A percentile compares a stretch with the other conserved stretches of the same genome.
Conservation (phyloP, 805 yeast species). For the Helenozyma baotianmanensis region DNA sequence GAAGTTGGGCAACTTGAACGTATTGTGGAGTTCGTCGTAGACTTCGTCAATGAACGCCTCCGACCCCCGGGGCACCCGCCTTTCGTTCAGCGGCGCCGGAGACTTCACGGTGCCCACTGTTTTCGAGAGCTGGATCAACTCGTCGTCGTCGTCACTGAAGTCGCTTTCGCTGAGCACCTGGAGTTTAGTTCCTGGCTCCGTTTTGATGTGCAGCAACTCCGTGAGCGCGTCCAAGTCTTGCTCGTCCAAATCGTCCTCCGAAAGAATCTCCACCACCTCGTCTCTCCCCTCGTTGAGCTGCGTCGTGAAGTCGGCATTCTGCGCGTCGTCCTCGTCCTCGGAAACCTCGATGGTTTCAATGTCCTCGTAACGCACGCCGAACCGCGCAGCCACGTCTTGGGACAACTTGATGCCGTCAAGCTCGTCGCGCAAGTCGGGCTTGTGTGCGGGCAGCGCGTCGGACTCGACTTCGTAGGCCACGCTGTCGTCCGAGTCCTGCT, state of each 20-base stretch:
- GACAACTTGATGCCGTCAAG: constrained; percentile 25
- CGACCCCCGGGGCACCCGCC: constrained; percentile 18
- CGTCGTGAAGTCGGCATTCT: constrained; percentile 28
- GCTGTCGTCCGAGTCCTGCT: constrained; percentile 10
- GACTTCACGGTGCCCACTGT: constrained; percentile 3
- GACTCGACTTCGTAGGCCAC: constrained; percentile 3
- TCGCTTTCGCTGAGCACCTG: constrained; percentile 13
- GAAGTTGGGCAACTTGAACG: constrained; percentile 63
- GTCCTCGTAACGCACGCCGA: constrained; percentile 23
- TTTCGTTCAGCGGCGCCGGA: not conserved
- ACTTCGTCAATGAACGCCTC: constrained; percentile 68
- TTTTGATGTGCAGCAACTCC: constrained; percentile 9
- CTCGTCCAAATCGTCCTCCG: constrained; percentile 29
- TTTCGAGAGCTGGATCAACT: constrained; percentile 13
- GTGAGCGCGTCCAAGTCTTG: constrained; percentile 10
- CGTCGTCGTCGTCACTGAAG: constrained; percentile 34
- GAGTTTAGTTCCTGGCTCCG: constrained; percentile 2
- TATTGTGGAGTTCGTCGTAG: constrained; percentile 46
- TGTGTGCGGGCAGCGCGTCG: constrained; percentile 3
- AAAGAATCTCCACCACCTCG: constrained; percentile 33
- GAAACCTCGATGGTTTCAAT: constrained; percentile 10
- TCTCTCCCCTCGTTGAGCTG: constrained; percentile 40
- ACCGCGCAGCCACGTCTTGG: constrained; percentile 30
- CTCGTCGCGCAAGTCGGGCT: constrained; percentile 11
- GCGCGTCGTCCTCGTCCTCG: constrained; percentile 27